Evolutionary conservation across 257 asterid species (phyloP).

Genomic region (Rhazya stricta): DNA sequence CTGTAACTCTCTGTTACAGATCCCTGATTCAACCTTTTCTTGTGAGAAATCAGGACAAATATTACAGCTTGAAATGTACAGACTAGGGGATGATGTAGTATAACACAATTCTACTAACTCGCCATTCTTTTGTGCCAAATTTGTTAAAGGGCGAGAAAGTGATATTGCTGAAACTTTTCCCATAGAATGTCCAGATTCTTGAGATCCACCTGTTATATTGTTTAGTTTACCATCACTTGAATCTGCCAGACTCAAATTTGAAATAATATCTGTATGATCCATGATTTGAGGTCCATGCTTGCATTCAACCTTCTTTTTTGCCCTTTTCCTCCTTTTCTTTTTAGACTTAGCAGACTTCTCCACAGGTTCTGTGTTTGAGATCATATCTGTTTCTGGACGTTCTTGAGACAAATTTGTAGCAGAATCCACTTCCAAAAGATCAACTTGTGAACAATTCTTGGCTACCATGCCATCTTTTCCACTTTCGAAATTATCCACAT

Average conservation of each 20-base stretch:
- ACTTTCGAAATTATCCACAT: background rate
- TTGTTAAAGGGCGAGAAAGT: background rate
- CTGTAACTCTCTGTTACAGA: background rate
- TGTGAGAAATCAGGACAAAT: background rate
- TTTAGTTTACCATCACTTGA: constrained; percentile 12
- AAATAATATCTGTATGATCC: constrained; percentile 24
- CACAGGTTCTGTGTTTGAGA: constrained; percentile 19
- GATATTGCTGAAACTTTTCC: constrained; percentile 16
- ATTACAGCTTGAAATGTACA: no score
- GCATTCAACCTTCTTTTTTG: constrained; percentile 16
- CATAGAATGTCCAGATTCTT: constrained; percentile 22
- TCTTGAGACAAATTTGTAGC: constrained; percentile 20
- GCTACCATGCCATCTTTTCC: background rate
- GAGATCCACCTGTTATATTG: constrained; percentile 15
- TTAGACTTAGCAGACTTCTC: constrained; percentile 20
- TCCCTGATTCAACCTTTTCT: background rate
- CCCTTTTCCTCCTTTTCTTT: constrained; percentile 19
- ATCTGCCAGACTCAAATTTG: constrained; percentile 29
- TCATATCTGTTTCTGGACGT: constrained; percentile 19
- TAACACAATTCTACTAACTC: background rate
- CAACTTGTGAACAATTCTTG: constrained; percentile 1
- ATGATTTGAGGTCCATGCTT: constrained; percentile 19
- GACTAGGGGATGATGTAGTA: constrained; percentile 15
- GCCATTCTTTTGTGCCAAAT: background rate
- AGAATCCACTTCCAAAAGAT: constrained; percentile 18